Percentiles rank a stretch among this genome's conserved stretches.
Evolutionary conservation across 805 yeast species (phyloP).

Genomic region (Tetrapisispora nanseiensis): DNA sequence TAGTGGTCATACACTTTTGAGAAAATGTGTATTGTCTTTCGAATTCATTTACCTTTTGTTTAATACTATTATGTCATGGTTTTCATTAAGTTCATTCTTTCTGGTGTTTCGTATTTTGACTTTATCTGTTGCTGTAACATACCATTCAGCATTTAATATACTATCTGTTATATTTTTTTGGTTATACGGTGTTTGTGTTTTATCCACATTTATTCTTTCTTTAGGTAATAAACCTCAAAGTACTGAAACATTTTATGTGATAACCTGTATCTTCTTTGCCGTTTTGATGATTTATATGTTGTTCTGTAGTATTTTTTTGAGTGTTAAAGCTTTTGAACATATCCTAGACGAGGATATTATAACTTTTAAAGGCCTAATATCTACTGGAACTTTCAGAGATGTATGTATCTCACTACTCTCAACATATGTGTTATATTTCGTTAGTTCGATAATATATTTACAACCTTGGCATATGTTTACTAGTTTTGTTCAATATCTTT

Average conservation of each 20-base stretch:
- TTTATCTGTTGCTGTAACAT: constrained; percentile 49
- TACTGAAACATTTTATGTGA: constrained; percentile 64
- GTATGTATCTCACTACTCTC: constrained; percentile 76
- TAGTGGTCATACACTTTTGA: constrained; percentile 57
- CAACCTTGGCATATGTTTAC: constrained; percentile 94
- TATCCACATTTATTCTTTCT: constrained; percentile 78
- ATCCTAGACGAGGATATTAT: constrained; percentile 30
- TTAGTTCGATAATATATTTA: constrained; percentile 70
- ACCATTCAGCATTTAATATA: constrained; percentile 60
- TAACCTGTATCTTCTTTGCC: constrained; percentile 74
- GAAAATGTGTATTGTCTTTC: constrained; percentile 64
- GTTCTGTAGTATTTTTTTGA: constrained; percentile 76
- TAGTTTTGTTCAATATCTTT: constrained; percentile 70
- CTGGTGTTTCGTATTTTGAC: constrained; percentile 84
- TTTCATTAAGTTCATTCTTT: constrained; percentile 82
- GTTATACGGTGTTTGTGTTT: constrained; percentile 72
- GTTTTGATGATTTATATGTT: constrained; percentile 80
- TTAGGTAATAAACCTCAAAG: constrained; percentile 94
- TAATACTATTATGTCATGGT: constrained; percentile 79
- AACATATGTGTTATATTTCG: constrained; percentile 70
- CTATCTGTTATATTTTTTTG: constrained; percentile 73
- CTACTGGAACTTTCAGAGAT: constrained; percentile 71
- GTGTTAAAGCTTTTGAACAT: constrained; percentile 57
- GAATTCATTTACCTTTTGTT: constrained; percentile 74
- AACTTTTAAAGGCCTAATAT: constrained; percentile 40